Percentiles rank a stretch among this genome's conserved stretches.
phyloP scores from a whole-genome alignment of 345 rosid species.

The Leavenworthia alabamica region DNA sequence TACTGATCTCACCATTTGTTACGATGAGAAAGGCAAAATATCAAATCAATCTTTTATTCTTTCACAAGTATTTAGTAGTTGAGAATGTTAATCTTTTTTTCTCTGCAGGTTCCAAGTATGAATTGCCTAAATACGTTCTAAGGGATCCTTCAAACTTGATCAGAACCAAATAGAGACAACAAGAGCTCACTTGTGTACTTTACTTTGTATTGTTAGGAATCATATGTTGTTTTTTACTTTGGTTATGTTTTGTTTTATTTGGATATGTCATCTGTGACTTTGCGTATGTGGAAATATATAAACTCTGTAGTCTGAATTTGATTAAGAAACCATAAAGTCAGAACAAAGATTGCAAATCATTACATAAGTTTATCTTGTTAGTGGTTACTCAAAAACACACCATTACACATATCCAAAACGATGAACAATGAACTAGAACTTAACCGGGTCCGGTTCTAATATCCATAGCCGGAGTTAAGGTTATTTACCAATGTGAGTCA shows the following conservation, averaged over 20 bases:
- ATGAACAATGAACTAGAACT: constrained; percentile 1
- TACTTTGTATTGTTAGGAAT: background rate
- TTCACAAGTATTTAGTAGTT: background rate
- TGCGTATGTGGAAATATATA: background rate
- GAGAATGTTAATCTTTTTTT: background rate
- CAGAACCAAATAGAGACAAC: constrained; percentile 22
- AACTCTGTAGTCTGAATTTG: background rate
- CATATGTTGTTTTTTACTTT: constrained; percentile 7
- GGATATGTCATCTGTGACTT: background rate
- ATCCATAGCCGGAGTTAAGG: constrained; percentile 11
- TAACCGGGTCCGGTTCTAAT: background rate
- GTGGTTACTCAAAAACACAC: background rate
- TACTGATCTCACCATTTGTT: constrained; percentile 70
- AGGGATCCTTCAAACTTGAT: constrained; percentile 89
- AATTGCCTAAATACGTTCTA: constrained; percentile 79
- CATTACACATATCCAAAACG: constrained; percentile 4
- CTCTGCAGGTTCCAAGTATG: constrained; percentile 88
- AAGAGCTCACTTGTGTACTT: constrained; percentile 1
- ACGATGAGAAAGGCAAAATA: constrained; percentile 73
- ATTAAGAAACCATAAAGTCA: background rate
- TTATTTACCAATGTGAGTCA: constrained; percentile 63
- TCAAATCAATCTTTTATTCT: background rate
- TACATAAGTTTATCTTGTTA: background rate
- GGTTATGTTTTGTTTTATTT: background rate
- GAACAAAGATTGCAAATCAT: background rate